Evolutionary conservation across 345 rosid species (phyloP).

Genomic region (Linum trigynum): DNA sequence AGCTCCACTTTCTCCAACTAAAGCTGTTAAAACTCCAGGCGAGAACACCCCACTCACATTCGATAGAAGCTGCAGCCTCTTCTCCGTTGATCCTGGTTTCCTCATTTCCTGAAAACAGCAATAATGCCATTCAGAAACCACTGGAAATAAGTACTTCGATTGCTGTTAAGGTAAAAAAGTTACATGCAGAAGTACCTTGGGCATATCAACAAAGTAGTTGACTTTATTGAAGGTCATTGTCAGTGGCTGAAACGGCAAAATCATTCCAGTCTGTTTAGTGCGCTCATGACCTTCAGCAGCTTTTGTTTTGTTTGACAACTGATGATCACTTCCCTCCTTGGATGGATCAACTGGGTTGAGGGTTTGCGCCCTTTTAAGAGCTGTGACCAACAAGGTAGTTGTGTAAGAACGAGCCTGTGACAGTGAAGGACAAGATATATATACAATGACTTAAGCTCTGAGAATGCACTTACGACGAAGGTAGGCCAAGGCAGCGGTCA

Average conservation of each 20-base stretch:
- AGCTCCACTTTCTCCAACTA: not conserved
- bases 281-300: not conserved
- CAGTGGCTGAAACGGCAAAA: conserved; percentile 55
- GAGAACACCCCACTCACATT: not conserved
- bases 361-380: conserved; percentile 59
- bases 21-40: not conserved
- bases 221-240: conserved; percentile 49
- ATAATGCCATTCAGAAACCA: not conserved
- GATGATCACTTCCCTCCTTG: conserved; percentile 23
- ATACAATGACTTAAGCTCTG: not conserved
- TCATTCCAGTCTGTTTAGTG: conserved; percentile 16
- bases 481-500: conserved; percentile 56
- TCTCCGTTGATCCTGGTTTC: not conserved
- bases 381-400: conserved; percentile 24
- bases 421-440: too few species aligned
- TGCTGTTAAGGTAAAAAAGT: not conserved
- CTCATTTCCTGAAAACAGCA: not conserved
- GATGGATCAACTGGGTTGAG: conserved; percentile 43
- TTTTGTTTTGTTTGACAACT: conserved; percentile 34
- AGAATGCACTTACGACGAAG: conserved; percentile 43
- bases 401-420: not conserved
- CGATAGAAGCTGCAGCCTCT: conserved; percentile 1
- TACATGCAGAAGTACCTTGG: conserved; percentile 34
- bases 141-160: not conserved
- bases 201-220: conserved; percentile 48